A percentile compares a stretch with the other conserved stretches of the same genome.
Evolutionary conservation across 257 asterid species (phyloP).

Genomic region (Voacanga thouarsii): DNA sequence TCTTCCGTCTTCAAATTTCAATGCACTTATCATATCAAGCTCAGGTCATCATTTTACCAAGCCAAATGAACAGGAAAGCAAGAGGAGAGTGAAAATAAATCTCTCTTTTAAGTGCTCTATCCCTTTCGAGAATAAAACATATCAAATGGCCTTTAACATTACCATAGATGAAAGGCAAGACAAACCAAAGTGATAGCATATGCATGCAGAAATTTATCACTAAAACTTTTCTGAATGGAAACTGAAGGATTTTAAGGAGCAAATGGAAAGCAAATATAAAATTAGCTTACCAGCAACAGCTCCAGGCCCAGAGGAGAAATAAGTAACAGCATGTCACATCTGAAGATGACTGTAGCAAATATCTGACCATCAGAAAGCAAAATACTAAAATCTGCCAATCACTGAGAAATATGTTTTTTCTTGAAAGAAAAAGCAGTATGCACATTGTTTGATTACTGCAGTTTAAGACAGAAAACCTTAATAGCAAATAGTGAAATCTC

Average conservation of each 20-base stretch:
- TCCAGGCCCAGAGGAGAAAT: constrained; percentile 74
- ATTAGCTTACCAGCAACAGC: constrained; percentile 72
- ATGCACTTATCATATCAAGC: background rate
- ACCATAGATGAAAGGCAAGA: background rate
- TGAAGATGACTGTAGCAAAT: constrained; percentile 73
- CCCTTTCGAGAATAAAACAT: background rate
- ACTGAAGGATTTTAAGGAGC: background rate
- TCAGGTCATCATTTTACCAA: background rate
- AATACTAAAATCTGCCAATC: constrained; percentile 8
- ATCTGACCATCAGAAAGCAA: constrained; percentile 55
- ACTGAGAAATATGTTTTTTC: background rate
- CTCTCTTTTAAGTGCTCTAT: background rate
- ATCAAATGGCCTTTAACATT: background rate
- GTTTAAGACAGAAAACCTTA: background rate
- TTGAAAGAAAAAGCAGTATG: background rate
- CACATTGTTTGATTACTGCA: background rate
- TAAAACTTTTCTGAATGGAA: background rate
- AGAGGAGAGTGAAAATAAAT: background rate
- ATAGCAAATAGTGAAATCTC: background rate
- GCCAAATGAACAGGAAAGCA: background rate
- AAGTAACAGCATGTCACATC: constrained; percentile 90
- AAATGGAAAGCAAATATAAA: constrained; percentile 4
- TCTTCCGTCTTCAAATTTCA: background rate
- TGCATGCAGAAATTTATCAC: background rate
- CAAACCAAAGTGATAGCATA: background rate